phyloP scores from a whole-genome alignment of 441 rosid genomes.

The Brassica balearica region DNA sequence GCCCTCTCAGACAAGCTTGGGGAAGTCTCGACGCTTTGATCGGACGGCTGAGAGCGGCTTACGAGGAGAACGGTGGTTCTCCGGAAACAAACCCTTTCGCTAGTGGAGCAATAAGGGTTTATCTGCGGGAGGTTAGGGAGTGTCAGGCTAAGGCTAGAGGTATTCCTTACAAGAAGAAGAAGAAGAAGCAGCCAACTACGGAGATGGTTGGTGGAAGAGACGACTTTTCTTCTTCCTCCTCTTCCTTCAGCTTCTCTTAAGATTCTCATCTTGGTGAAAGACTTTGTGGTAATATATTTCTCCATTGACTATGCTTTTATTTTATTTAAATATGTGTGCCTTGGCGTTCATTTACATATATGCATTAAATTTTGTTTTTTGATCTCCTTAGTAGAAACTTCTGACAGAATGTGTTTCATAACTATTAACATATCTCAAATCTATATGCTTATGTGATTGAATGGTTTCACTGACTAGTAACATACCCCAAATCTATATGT shows the following conservation, averaged over 20 bases:
- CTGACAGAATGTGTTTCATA: not conserved
- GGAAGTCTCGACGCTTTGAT: conserved; percentile 84
- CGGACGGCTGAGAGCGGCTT: conserved; percentile 56
- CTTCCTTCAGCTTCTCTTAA: conserved; percentile 61
- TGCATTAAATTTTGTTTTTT: conserved; percentile 4
- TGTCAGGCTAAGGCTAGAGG: conserved; percentile 81
- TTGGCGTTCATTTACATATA: conserved; percentile 17
- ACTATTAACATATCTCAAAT: conserved; percentile 7
- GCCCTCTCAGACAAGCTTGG: conserved; percentile 82
- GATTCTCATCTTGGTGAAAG: not conserved
- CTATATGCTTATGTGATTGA: not conserved
- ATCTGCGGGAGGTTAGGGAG: conserved; percentile 70
- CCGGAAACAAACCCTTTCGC: conserved; percentile 76
- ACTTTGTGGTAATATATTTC: conserved; percentile 32
- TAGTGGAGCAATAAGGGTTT: conserved; percentile 69
- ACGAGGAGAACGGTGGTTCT: conserved; percentile 79
- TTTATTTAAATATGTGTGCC: conserved; percentile 7
- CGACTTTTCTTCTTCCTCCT: conserved; percentile 45
- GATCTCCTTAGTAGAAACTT: not conserved
- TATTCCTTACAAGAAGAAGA: conserved; percentile 78
- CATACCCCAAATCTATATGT: not conserved
- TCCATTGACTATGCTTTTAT: conserved; percentile 16
- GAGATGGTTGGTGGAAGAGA: conserved; percentile 42
- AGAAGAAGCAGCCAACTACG: conserved; percentile 45
- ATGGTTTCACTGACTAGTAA: conserved; percentile 11